phyloP scores from a whole-genome alignment of 306 rosid genomes.

The Cercis canadensis region DNA sequence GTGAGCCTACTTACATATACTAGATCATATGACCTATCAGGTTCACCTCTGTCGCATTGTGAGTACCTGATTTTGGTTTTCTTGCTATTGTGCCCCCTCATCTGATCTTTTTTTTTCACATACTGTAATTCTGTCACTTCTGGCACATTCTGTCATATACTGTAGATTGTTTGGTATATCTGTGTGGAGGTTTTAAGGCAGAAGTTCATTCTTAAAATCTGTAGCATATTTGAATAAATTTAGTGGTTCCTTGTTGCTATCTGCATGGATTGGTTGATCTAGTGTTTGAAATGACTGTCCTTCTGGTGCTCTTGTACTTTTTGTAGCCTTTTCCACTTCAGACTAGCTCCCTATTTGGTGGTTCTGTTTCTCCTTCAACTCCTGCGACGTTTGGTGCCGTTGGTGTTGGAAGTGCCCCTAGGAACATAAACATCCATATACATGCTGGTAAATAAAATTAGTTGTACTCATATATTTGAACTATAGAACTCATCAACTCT shows the following conservation, averaged over 20 bases:
- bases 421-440: conserved; percentile 94
- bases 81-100: background rate
- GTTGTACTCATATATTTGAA: conserved; percentile 12
- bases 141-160: background rate
- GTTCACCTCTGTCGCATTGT: background rate
- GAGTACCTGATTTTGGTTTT: background rate
- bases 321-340: conserved; percentile 96
- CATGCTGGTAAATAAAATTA: conserved; percentile 76
- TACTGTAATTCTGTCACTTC: background rate
- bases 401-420: conserved; percentile 84
- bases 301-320: conserved; percentile 33
- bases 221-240: conserved; percentile 16
- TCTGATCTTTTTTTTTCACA: background rate
- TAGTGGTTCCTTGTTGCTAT: conserved; percentile 1
- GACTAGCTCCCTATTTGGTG: conserved; percentile 74
- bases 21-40: background rate
- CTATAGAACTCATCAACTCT: conserved; percentile 34
- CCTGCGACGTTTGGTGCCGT: conserved; percentile 69
- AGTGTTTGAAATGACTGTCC: conserved; percentile 22
- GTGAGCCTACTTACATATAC: too few relatives aligned
- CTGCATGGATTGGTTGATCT: conserved; percentile 3
- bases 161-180: background rate
- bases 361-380: conserved; percentile 70
- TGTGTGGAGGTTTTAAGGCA: background rate
- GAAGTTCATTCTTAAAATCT: conserved; percentile 19